Evolutionary conservation across 169 alveolate genomes (phyloP), one percentile per base, ranked within the genome.

Genomic region (Babesia bigemina): DNA sequence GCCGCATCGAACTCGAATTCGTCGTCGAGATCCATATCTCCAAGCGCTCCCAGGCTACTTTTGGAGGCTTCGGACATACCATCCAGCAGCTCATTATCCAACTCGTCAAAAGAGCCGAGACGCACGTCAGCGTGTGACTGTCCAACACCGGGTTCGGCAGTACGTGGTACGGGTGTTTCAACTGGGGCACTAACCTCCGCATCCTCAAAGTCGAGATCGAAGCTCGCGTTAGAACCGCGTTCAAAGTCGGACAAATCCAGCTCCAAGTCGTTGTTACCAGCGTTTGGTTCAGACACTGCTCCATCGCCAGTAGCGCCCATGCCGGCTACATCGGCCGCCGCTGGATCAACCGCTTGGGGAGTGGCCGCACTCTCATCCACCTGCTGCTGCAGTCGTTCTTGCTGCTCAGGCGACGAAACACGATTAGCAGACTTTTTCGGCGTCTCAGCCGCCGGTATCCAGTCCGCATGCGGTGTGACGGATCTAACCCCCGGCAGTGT

Each of bases 1-100:
- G 14, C 44, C 70, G 56, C 28, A 12, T 75, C 86, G 24, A 58
- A 47, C 39, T 83, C 90, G 45, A 83, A 59, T 48, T 83, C 90
- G 29, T 63, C 74, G 21, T 70, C 75, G n/a, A 71, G 53, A 22
- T 79, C 84, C 21, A 12, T 24, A 21, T 42, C 71, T 1, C 26
- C 48, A n/a, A n/a, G 75, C 14, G 50, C 79, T 22, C 33, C 24
- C 24, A 52, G 78, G 22, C 72, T 62, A 12, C 33, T 49, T 7
- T 70, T 70, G 22, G 58, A 36, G 52, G 21, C 63, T 47, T 22
- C 39, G 26, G 69, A 47, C 2, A 59, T 36, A 9, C 39, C 79
- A 47, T 56, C 74, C 50, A 61, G 76, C 59, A 70, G 49, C 63
- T 60, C 82, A 44, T 50, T 66, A 52, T 71, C 88, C 73, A 81